Percentiles rank a stretch among this genome's conserved stretches.
phyloP scores from a whole-genome alignment of 2,329 filamentous ascomycete genomes.

The Cladophialophora yegresii region DNA sequence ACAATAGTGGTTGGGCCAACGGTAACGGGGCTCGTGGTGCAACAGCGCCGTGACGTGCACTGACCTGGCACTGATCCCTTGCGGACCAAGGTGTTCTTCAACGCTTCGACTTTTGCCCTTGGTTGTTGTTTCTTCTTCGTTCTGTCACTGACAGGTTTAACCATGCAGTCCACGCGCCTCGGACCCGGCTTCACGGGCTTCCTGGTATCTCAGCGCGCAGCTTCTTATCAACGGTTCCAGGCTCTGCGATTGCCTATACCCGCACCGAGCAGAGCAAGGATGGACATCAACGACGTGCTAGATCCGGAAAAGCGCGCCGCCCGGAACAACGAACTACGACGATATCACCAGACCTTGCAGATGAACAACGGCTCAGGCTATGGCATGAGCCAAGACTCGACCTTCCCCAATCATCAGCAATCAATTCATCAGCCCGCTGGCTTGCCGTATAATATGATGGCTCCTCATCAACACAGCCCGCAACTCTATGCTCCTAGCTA shows the following conservation, averaged over 20 bases:
- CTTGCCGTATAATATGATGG: constrained; percentile 54
- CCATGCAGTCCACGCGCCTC: constrained; percentile 34
- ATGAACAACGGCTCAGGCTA: constrained; percentile 51
- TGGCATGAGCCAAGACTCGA: constrained; percentile 57
- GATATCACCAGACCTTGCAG: constrained; percentile 48
- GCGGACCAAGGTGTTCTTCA: constrained; percentile 30
- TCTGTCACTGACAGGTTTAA: constrained; percentile 23
- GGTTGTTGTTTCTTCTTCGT: constrained; percentile 20
- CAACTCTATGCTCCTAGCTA: constrained; percentile 51
- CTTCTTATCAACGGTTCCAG: constrained; percentile 27
- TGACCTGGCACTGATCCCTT: constrained; percentile 32
- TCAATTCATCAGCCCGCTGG: constrained; percentile 53
- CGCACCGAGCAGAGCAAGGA: constrained; percentile 38
- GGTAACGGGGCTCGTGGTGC: constrained; percentile 8
- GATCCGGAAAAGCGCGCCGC: constrained; percentile 52
- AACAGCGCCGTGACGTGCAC: constrained; percentile 31
- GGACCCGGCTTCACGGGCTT: constrained; percentile 23
- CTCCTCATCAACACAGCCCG: constrained; percentile 58
- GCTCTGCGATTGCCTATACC: constrained; percentile 22
- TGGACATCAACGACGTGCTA: constrained; percentile 57
- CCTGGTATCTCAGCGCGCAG: constrained; percentile 22
- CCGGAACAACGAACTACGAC: constrained; percentile 48
- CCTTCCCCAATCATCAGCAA: constrained; percentile 50
- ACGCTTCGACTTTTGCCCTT: constrained; percentile 18
- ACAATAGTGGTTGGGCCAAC: constrained; percentile 20